Evolutionary conservation across 768 basidiomycete species (phyloP).

Genomic region (Auricularia sp.): DNA sequence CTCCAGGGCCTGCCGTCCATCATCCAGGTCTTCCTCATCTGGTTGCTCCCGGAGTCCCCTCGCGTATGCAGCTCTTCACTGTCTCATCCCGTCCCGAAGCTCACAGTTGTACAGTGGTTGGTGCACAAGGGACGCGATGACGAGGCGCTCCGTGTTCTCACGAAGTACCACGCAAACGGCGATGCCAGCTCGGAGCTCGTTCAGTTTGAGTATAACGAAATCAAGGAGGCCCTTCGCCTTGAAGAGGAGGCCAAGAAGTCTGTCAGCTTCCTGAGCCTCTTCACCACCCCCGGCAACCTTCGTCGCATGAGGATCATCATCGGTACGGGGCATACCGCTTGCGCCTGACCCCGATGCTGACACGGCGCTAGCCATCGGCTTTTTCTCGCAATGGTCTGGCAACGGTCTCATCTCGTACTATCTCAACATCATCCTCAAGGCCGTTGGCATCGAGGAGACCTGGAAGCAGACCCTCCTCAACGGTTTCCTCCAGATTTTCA

Average conservation of each 20-base stretch:
- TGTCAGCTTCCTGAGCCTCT: constrained; percentile 60
- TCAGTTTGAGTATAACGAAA: constrained; percentile 67
- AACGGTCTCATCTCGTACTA: constrained; percentile 79
- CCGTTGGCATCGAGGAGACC: constrained; percentile 21
- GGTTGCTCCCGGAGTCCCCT: constrained; percentile 45
- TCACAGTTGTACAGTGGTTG: constrained; percentile 43
- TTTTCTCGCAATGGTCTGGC: constrained; percentile 82
- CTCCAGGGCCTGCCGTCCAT: constrained; percentile 63
- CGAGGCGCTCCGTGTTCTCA: constrained; percentile 58
- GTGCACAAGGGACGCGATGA: constrained; percentile 62
- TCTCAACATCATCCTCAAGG: constrained; percentile 55
- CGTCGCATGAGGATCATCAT: constrained; percentile 68
- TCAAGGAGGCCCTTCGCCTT: constrained; percentile 53
- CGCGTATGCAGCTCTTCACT: neutral
- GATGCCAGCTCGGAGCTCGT: constrained; percentile 42
- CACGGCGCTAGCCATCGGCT: constrained; percentile 41
- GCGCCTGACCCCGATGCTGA: no score
- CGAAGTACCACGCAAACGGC: constrained; percentile 77
- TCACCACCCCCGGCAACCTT: constrained; percentile 59
- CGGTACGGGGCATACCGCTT: neutral
- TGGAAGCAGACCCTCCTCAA: constrained; percentile 63
- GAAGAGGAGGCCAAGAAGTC: constrained; percentile 36
- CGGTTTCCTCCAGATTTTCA: constrained; percentile 78
- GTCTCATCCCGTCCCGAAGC: neutral
- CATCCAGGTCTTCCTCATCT: constrained; percentile 53